Conservation (phyloP, 441 rosid genomes). For the Pelargonium cotyledonis region DNA sequence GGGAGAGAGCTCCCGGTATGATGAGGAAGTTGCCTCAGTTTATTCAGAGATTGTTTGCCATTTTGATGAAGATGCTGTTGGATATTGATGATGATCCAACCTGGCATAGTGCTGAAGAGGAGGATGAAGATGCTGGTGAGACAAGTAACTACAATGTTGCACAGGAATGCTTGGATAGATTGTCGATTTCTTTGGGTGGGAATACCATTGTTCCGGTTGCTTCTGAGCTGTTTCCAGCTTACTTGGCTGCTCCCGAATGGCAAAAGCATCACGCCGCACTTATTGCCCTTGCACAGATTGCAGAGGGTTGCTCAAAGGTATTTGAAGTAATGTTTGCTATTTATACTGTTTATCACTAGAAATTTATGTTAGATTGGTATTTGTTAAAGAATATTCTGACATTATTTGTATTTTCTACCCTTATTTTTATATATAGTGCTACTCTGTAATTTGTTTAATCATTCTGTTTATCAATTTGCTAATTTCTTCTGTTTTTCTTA, state of each 20-base stretch:
- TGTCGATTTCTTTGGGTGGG: constrained; percentile 37
- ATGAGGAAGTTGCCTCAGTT: constrained; percentile 37
- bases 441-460: too few relatives aligned
- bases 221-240: constrained; percentile 29
- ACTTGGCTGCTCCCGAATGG: constrained; percentile 41
- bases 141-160: constrained; percentile 44
- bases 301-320: constrained; percentile 45
- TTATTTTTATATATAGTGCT: too few relatives aligned
- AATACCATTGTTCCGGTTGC: constrained; percentile 35
- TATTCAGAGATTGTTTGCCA: constrained; percentile 28
- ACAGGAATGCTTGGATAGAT: constrained; percentile 46
- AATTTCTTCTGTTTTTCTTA: too few relatives aligned
- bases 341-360: too few relatives aligned
- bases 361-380: too few relatives aligned
- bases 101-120: constrained; percentile 37
- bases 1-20: constrained; percentile 46
- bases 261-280: constrained; percentile 43
- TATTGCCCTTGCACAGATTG: constrained; percentile 39
- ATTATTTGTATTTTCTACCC: too few relatives aligned
- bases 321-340: too few relatives aligned
- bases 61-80: constrained; percentile 36
- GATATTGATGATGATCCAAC: constrained; percentile 43
- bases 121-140: constrained; percentile 45
- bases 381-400: too few relatives aligned
- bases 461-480: too few relatives aligned